Evolutionary conservation across 768 basidiomycete species (phyloP).

Genomic region (Phanerodontia chrysosporium): DNA sequence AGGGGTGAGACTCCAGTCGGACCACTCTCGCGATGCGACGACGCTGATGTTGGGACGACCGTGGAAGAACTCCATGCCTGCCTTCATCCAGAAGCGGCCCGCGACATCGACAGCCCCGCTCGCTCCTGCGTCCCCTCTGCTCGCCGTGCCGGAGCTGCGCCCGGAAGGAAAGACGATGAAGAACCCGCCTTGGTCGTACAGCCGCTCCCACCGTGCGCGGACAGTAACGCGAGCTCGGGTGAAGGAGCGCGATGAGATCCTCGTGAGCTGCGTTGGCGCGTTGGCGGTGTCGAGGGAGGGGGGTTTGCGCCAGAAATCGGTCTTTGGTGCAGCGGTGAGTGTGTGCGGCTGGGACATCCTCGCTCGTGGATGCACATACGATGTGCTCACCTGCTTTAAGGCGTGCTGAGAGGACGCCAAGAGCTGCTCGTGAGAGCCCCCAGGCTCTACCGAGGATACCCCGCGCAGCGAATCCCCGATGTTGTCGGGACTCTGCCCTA

Average conservation of each 20-base stretch:
- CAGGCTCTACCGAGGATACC: too few species aligned
- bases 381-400: too few species aligned
- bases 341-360: background rate
- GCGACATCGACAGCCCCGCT: too few species aligned
- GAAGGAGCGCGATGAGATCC: constrained; percentile 15
- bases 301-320: constrained; percentile 30
- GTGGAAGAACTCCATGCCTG: constrained; percentile 27
- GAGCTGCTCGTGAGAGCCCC: too few species aligned
- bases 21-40: constrained; percentile 20
- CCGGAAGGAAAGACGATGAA: constrained; percentile 16
- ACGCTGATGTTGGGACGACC: constrained; percentile 21
- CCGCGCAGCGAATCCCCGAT: too few species aligned
- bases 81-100: constrained; percentile 22
- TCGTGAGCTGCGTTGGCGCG: constrained; percentile 14
- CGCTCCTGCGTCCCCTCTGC: background rate
- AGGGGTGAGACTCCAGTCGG: constrained; percentile 27
- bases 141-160: background rate
- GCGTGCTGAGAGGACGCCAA: too few species aligned
- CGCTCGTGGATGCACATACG: too few species aligned
- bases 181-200: constrained; percentile 29
- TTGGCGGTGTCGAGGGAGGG: constrained; percentile 19
- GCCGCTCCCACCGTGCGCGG: constrained; percentile 22
- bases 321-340: constrained; percentile 16
- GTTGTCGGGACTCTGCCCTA: too few species aligned
- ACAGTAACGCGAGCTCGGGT: constrained; percentile 23